Base-by-base conservation (phyloP, 495 filamentous ascomycete genomes). In the Hypoxylon lienhwacheense region DNA sequence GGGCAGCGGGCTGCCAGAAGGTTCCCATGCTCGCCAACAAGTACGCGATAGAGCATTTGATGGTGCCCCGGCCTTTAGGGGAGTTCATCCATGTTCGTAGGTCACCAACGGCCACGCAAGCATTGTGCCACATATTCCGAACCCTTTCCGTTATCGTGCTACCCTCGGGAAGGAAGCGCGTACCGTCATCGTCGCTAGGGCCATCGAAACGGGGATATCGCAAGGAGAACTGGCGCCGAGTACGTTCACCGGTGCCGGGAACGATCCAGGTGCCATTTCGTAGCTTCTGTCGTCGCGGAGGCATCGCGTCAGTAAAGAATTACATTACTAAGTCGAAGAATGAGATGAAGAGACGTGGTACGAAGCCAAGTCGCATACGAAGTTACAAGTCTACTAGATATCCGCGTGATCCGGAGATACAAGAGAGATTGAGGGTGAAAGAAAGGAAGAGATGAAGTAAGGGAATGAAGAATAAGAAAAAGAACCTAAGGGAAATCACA, bases 21-120 rank as follows among this genome's bases (percentile, higher is more conserved):
- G 93, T 97, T 10, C 85, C 90, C 66, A 96, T 72, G 47, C 90
- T 95, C 7, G 88, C 93, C 14, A 97, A 66, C 4, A 95, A 73
- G 72, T 97, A 98, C 6, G 92, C 93, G 42, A 98, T 71, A 39
- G 90, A 90, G 76, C 91, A 97, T 70, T 98, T 98, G 53, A 97
- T 72, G 48, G 95, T 86, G 24, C 84, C 86, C 47, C 82, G 83
- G 5, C 88, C 90, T 6, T 81, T 71, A 3, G 76, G 74, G 2
- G 77, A 73, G 42, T 76, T 52, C 7, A 76, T 54, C 77, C 77
- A 81, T 55, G 52, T 34, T 62, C 71, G 64, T 10, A 75, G 28
- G 14, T 63, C 61, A 28, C 47, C 43, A 14, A 36, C 42, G 2
- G 40, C 36, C 12, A 63, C 44, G n/a, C 44, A 43, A 47, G 66